phyloP scores from a whole-genome alignment of 2,329 filamentous ascomycete genomes.

The Cercospora nicotianae region DNA sequence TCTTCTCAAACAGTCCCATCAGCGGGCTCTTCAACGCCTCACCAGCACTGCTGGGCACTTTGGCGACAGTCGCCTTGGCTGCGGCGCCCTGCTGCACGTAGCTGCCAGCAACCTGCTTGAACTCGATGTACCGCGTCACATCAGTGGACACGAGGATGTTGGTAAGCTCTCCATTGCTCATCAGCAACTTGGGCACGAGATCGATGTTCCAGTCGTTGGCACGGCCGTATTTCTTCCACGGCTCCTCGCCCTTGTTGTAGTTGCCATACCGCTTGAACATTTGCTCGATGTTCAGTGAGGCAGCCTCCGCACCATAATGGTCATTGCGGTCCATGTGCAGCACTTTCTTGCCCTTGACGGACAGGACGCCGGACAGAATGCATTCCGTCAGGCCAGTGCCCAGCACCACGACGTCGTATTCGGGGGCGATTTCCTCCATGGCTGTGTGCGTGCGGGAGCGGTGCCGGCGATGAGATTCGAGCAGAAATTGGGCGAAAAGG shows the following conservation, averaged over 20 bases:
- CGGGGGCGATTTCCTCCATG: conserved; percentile 98
- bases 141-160: conserved; percentile 98
- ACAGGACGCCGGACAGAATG: conserved; percentile 95
- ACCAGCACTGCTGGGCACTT: conserved; percentile 88
- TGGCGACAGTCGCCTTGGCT: conserved; percentile 87
- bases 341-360: conserved; percentile 98
- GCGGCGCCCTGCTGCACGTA: conserved; percentile 87
- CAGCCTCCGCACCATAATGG: conserved; percentile 96
- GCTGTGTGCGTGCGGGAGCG: conserved; percentile 36
- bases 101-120: conserved; percentile 78
- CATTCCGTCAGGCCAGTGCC: conserved; percentile 99
- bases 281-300: conserved; percentile 93
- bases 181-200: conserved; percentile 95
- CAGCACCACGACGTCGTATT: conserved; percentile 98
- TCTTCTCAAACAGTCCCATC: conserved; percentile 98
- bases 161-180: conserved; percentile 97
- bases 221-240: conserved; percentile 97
- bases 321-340: conserved; percentile 98
- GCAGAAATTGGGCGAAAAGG: not conserved
- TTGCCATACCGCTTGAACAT: conserved; percentile 97
- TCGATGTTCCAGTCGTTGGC: conserved; percentile 99
- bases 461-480: not conserved
- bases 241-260: conserved; percentile 74
- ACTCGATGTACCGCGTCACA: conserved; percentile 55
- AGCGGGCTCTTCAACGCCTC: conserved; percentile 90